Conservation (phyloP, 1,284 basidiomycete species). For the Naganishia liquefaciens region DNA sequence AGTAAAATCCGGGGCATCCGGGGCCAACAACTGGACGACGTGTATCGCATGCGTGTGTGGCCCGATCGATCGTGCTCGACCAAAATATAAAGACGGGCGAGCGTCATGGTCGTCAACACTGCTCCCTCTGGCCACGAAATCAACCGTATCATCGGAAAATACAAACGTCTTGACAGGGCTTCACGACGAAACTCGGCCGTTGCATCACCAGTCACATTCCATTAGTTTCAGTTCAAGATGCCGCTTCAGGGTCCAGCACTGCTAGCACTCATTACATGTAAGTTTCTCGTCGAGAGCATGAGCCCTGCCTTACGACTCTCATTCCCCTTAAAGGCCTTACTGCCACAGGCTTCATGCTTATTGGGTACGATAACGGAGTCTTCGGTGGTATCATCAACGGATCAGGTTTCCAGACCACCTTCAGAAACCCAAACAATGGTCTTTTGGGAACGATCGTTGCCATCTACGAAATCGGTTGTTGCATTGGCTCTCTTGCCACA, state of each 20-base stretch:
- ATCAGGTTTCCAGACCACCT: constrained; percentile 39
- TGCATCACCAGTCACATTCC: not conserved
- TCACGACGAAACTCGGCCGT: too few relatives aligned
- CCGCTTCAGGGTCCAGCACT: constrained; percentile 19
- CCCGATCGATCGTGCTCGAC: constrained; percentile 1
- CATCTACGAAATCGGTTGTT: constrained; percentile 49
- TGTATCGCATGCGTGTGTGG: not conserved
- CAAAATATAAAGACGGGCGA: not conserved
- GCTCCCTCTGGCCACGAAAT: too few relatives aligned
- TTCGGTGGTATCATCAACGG: constrained; percentile 40
- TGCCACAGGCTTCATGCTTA: constrained; percentile 45
- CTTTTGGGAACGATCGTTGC: constrained; percentile 45
- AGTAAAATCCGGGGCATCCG: not conserved
- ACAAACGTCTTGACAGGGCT: too few relatives aligned
- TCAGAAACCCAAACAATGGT: constrained; percentile 36
- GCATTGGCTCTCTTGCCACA: constrained; percentile 41
- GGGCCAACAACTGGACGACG: not conserved
- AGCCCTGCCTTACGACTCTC: not conserved
- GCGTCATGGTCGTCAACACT: too few relatives aligned
- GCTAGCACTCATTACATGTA: constrained; percentile 28
- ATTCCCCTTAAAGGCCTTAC: constrained; percentile 39
- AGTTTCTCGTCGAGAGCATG: not conserved
- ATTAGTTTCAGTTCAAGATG: constrained; percentile 1
- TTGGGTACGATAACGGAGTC: constrained; percentile 39
- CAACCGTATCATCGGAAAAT: too few relatives aligned